phyloP scores from a whole-genome alignment of 306 rosid genomes.

The Malus sieversii region DNA sequence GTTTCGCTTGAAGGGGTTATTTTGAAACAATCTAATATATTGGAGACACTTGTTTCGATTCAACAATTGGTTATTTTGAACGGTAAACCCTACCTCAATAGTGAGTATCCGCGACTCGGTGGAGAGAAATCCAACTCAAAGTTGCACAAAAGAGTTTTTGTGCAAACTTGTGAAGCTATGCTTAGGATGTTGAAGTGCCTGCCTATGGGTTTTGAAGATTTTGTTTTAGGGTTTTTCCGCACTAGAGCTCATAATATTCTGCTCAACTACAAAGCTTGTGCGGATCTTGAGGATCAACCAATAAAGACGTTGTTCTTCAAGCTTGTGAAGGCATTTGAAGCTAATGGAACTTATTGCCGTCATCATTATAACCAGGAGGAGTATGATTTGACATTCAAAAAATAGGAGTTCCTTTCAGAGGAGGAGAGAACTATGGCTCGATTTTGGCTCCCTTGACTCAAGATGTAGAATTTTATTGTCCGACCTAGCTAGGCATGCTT shows the following conservation, averaged over 20 bases:
- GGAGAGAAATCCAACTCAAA: neutral
- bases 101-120: no score
- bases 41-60: conserved; percentile 8
- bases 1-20: neutral
- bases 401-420: neutral
- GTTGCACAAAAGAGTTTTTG: neutral
- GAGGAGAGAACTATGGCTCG: neutral
- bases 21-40: neutral
- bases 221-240: conserved; percentile 23
- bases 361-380: conserved; percentile 20
- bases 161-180: conserved; percentile 14
- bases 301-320: conserved; percentile 6
- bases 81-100: no score
- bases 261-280: conserved; percentile 12
- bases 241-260: conserved; percentile 25
- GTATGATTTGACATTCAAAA: neutral
- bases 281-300: neutral
- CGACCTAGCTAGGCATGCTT: no score
- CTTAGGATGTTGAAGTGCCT: conserved; percentile 5
- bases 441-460: neutral
- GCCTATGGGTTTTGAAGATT: conserved; percentile 11
- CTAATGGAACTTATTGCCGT: conserved; percentile 22
- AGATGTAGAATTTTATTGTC: neutral
- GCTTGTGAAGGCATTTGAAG: conserved; percentile 28
- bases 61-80: neutral